Percentiles rank a stretch among this genome's conserved stretches.
phyloP scores from a whole-genome alignment of 1,284 basidiomycete species.

The Tilletia horrida region DNA sequence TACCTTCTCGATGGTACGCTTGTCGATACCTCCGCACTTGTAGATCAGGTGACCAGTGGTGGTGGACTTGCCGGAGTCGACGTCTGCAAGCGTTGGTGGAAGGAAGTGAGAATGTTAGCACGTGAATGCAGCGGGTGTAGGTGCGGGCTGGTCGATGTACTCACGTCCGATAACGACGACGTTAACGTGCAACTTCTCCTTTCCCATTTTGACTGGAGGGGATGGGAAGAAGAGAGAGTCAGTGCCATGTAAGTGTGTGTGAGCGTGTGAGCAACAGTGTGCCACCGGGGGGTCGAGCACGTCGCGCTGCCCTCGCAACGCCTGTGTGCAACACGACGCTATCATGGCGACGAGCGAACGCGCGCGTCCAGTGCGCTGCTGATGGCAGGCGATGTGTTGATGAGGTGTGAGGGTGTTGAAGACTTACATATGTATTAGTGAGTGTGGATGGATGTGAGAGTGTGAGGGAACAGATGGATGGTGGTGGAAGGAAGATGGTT shows the following conservation, averaged over 20 bases:
- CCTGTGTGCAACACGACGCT: neutral
- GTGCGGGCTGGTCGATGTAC: neutral
- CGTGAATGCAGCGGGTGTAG: neutral
- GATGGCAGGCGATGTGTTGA: neutral
- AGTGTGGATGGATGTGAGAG: conserved; percentile 9
- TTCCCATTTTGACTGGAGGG: conserved; percentile 25
- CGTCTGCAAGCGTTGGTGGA: conserved; percentile 25
- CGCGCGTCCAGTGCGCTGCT: neutral
- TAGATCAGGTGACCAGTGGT: conserved; percentile 99
- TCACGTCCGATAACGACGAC: conserved; percentile 54
- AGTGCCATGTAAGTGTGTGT: too few species aligned
- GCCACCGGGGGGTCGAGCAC: too few species aligned
- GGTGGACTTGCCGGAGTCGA: conserved; percentile 78
- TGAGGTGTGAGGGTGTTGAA: neutral
- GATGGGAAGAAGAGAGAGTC: neutral
- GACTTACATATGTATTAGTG: conserved; percentile 5
- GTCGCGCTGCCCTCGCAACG: too few species aligned
- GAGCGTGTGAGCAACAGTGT: too few species aligned
- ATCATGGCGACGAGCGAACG: neutral
- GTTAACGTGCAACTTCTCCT: conserved; percentile 48
- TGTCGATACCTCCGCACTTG: conserved; percentile 99
- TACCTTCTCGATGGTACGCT: conserved; percentile 97
- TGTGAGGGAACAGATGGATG: neutral
- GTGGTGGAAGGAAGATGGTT: neutral
- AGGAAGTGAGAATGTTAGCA: neutral